These are phyloP conservation scores for Alternaria atra DNA, from an alignment of 2,329 filamentous ascomycete genomes.

Conservation along the genomic window DNA sequence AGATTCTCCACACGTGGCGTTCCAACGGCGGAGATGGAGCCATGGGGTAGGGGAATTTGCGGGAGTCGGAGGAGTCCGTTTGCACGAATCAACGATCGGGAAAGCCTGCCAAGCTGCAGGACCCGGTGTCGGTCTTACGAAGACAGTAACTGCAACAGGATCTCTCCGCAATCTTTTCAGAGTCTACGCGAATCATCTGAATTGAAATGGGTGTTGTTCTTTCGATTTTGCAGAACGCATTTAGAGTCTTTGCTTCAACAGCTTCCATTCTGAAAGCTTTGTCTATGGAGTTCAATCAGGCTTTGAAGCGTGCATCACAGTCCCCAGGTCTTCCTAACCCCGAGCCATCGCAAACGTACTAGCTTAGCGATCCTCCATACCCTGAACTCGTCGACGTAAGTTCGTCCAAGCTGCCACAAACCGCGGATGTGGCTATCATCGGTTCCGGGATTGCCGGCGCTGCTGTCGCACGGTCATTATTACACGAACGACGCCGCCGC, in stretches of 20 bases:
- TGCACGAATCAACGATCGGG: not conserved
- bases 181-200: not conserved
- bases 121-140: too few relatives aligned
- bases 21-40: not conserved
- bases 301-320: constrained; percentile 16
- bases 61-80: not conserved
- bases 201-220: constrained; percentile 1
- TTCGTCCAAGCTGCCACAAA: constrained; percentile 32
- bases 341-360: constrained; percentile 12
- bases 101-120: not conserved
- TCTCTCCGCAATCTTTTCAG: not conserved
- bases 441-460: constrained; percentile 65
- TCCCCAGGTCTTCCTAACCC: constrained; percentile 16
- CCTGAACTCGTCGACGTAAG: constrained; percentile 10
- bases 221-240: not conserved
- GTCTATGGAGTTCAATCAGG: constrained; percentile 15
- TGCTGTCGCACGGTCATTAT: constrained; percentile 48
- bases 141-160: too few relatives aligned
- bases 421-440: constrained; percentile 62
- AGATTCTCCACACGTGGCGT: not conserved
- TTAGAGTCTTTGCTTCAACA: not conserved
- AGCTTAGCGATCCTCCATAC: constrained; percentile 19
- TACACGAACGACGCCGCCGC: constrained; percentile 31
- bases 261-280: constrained; percentile 2
- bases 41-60: not conserved